These are phyloP conservation scores for Phytophthora gonapodyides DNA, from an alignment of 352 stramenopile genomes.

Conservation along the genomic window DNA sequence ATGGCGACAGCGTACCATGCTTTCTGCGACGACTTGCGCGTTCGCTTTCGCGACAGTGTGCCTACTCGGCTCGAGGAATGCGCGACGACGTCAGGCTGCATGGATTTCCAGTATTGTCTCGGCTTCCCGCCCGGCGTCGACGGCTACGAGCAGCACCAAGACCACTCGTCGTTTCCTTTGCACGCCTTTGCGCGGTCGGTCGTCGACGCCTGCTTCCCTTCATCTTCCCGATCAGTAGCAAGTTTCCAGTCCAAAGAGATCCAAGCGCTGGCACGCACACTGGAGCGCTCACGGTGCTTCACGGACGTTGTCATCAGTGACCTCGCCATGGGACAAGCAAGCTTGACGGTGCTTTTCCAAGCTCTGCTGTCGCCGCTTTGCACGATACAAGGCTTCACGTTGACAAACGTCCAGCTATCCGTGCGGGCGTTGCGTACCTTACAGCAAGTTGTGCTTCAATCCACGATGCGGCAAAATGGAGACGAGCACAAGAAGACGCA, in stretches of 20 bases:
- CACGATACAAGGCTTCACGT: conserved; percentile 42
- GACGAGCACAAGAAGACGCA: conserved; percentile 19
- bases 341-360: conserved; percentile 57
- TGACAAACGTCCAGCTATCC: conserved; percentile 57
- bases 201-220: conserved; percentile 22
- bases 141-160: conserved; percentile 33
- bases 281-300: conserved; percentile 50
- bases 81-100: conserved; percentile 35
- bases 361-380: conserved; percentile 45
- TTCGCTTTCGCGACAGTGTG: conserved; percentile 55
- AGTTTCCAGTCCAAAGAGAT: conserved; percentile 47
- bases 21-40: conserved; percentile 64
- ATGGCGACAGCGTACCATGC: conserved; percentile 57
- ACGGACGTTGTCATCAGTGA: conserved; percentile 57
- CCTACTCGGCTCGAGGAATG: conserved; percentile 55
- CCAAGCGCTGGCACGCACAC: conserved; percentile 46
- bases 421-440: conserved; percentile 46
- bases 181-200: conserved; percentile 20
- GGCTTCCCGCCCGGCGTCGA: conserved; percentile 36
- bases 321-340: conserved; percentile 44
- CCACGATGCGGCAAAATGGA: conserved; percentile 43
- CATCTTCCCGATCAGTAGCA: conserved; percentile 16
- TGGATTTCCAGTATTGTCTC: conserved; percentile 75
- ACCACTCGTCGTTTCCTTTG: conserved; percentile 15
- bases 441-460: conserved; percentile 61